Conservation (phyloP, 2,329 filamentous ascomycete species). For the Fusarium sp. region DNA sequence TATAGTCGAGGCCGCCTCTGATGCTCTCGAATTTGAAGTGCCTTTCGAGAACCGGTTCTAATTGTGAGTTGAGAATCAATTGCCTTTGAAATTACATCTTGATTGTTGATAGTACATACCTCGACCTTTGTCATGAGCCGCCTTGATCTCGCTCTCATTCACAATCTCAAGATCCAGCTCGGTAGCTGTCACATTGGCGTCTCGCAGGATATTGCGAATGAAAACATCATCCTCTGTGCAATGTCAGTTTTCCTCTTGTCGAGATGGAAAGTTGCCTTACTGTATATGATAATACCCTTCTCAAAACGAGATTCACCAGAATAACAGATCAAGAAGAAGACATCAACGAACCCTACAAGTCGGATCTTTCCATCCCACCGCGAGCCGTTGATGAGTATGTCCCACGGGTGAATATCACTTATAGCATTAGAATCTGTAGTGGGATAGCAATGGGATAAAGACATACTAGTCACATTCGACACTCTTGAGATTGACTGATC, state of each 20-base stretch:
- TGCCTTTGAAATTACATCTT: fast-evolving
- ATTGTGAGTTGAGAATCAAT: fast-evolving
- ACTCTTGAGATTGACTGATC: not conserved
- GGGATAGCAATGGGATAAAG: too few relatives aligned
- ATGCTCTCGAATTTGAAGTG: slow-evolving; percentile 10
- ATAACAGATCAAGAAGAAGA: slow-evolving; percentile 9
- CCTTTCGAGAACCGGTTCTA: not conserved
- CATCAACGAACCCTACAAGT: slow-evolving; percentile 3
- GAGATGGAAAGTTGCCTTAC: fast-evolving
- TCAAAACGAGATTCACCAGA: slow-evolving; percentile 13
- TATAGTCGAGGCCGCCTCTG: slow-evolving; percentile 3
- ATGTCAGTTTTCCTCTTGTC: fast-evolving
- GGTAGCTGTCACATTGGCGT: not conserved
- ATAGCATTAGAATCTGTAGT: fast-evolving
- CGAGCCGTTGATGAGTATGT: not conserved
- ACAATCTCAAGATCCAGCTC: not conserved
- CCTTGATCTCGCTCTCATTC: not conserved
- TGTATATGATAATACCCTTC: slow-evolving; percentile 5
- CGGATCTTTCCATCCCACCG: slow-evolving; percentile 12
- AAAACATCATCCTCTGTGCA: not conserved
- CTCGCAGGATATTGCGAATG: not conserved
- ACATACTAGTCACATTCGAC: slow-evolving; percentile 9
- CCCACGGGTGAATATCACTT: slow-evolving; percentile 6
- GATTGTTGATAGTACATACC: not conserved
- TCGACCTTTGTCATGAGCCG: not conserved